Evolutionary conservation across 768 basidiomycete genomes (phyloP).

Genomic region (Bullera alba): DNA sequence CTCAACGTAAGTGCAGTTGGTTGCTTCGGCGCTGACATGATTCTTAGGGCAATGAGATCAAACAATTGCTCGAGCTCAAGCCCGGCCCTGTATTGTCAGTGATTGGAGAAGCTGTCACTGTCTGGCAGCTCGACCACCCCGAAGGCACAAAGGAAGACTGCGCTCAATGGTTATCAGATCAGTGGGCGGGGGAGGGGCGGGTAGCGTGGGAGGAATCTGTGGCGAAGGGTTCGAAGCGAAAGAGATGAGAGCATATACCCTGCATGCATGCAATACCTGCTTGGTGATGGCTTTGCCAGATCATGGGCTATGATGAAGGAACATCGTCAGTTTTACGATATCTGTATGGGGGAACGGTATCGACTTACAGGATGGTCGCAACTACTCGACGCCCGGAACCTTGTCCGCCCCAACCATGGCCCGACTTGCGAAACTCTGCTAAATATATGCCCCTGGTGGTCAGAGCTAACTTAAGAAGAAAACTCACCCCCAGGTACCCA

Average conservation of each 20-base stretch:
- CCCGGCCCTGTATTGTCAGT: conserved; percentile 66
- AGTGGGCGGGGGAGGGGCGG: conserved; percentile 22
- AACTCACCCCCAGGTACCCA: conserved; percentile 98
- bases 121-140: conserved; percentile 82
- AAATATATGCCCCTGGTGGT: conserved; percentile 89
- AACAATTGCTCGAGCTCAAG: conserved; percentile 52
- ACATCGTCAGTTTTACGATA: too few relatives aligned
- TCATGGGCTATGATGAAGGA: too few relatives aligned
- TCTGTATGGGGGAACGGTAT: too few relatives aligned
- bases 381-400: conserved; percentile 34
- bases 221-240: conserved; percentile 4
- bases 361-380: conserved; percentile 37
- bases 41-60: conserved; percentile 64
- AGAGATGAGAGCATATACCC: background rate
- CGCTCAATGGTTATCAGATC: conserved; percentile 55
- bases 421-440: conserved; percentile 53
- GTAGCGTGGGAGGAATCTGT: conserved; percentile 21
- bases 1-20: conserved; percentile 61
- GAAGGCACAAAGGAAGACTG: conserved; percentile 61
- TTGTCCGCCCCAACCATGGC: conserved; percentile 32
- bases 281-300: too few relatives aligned
- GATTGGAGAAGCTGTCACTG: conserved; percentile 60
- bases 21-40: conserved; percentile 2
- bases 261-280: too few relatives aligned
- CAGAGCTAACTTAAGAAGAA: too few relatives aligned